Conservation (phyloP, 2,329 filamentous ascomycete species). For the Chaetomium olivaceum region DNA sequence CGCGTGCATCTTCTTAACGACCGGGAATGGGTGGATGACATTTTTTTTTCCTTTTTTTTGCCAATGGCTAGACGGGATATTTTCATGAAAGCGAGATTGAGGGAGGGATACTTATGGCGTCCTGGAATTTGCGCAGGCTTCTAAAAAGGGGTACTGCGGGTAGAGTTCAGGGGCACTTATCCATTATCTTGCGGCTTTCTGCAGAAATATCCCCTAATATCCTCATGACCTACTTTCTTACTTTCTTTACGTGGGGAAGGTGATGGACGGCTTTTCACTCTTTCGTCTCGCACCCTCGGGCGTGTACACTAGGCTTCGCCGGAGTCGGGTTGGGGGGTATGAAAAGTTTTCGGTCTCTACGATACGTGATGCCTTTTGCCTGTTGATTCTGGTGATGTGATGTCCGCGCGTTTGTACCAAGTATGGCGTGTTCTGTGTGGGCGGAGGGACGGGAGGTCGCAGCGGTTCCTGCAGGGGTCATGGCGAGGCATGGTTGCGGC, state of each 20-base stretch:
- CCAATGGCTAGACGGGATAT: conserved; percentile 26
- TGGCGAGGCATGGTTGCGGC: conserved; percentile 4
- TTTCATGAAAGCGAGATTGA: conserved; percentile 25
- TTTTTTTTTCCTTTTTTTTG: conserved; percentile 23
- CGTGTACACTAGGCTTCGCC: conserved; percentile 32
- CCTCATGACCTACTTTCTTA: conserved; percentile 35
- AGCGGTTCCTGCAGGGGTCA: conserved; percentile 20
- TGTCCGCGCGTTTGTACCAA: neutral
- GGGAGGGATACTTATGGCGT: conserved; percentile 35
- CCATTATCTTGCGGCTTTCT: conserved; percentile 39
- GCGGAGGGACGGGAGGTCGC: neutral
- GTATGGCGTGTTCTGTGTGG: neutral
- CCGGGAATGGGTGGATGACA: conserved; percentile 36
- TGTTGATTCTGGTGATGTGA: neutral
- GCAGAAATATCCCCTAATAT: conserved; percentile 36
- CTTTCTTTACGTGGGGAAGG: conserved; percentile 29
- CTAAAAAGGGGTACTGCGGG: conserved; percentile 30
- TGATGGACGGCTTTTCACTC: conserved; percentile 14
- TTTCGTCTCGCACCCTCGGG: conserved; percentile 37
- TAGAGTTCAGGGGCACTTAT: conserved; percentile 36
- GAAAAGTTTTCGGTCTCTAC: conserved; percentile 30
- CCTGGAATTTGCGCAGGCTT: conserved; percentile 32
- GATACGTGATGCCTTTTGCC: neutral
- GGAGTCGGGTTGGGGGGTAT: conserved; percentile 24
- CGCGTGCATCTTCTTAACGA: conserved; percentile 38